Evolutionary conservation across 2,329 filamentous ascomycete species (phyloP).

Genomic region (Eutypella sp.): DNA sequence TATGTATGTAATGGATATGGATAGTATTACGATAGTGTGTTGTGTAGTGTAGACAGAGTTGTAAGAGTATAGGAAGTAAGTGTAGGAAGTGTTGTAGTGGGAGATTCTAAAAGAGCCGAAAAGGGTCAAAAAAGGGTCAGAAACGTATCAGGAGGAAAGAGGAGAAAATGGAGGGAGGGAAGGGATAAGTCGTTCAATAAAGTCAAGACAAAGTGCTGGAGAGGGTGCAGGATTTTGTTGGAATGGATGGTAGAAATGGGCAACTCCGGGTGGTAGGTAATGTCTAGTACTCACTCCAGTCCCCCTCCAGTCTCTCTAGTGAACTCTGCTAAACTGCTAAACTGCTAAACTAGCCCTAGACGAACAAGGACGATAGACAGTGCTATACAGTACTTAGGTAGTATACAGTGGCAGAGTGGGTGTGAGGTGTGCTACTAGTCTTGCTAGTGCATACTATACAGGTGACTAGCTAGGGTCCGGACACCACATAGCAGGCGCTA

Average conservation of each 20-base stretch:
- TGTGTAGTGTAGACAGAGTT: not conserved
- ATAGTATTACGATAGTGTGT: too few species aligned
- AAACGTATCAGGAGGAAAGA: constrained; percentile 2
- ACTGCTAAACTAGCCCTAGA: too few species aligned
- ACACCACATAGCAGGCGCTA: too few species aligned
- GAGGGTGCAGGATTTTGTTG: constrained; percentile 23
- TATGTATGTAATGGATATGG: not conserved
- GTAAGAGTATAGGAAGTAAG: too few species aligned
- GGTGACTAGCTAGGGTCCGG: too few species aligned
- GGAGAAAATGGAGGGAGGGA: constrained; percentile 10
- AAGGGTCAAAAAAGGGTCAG: constrained; percentile 2
- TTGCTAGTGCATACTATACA: too few species aligned
- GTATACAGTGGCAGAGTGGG: not conserved
- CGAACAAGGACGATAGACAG: too few species aligned
- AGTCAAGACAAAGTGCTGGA: constrained; percentile 15
- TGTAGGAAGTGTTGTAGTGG: not conserved
- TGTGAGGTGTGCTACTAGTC: not conserved
- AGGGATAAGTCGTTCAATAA: constrained; percentile 10
- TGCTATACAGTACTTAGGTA: not conserved
- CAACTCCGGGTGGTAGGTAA: not conserved
- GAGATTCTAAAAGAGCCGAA: too few species aligned
- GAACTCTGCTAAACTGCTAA: too few species aligned
- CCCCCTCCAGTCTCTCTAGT: too few species aligned
- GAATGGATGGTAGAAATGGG: too few species aligned
- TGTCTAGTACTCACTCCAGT: too few species aligned